A percentile compares a stretch with the other conserved stretches of the same genome.
Evolutionary conservation across 179 eudicot genomes (phyloP).

Genomic region (Gypsophila paniculata): DNA sequence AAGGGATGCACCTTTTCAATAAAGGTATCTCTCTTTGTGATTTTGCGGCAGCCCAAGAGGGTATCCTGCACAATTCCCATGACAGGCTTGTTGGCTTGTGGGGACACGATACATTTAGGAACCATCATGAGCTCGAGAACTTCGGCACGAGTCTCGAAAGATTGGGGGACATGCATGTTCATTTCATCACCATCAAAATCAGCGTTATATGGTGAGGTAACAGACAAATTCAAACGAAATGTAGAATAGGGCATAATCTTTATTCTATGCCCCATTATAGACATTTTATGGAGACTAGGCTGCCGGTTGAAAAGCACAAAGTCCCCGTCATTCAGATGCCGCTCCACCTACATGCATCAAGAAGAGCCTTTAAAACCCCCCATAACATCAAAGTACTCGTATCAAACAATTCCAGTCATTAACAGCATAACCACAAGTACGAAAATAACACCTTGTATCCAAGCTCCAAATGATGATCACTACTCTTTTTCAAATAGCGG

Average conservation of each 20-base stretch:
- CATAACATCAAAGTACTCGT: not conserved
- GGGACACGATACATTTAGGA: conserved; percentile 97
- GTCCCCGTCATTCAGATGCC: conserved; percentile 94
- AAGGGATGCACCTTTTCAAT: conserved; percentile 73
- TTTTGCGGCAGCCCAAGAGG: conserved; percentile 93
- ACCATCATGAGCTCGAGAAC: conserved; percentile 99
- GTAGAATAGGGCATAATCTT: conserved; percentile 99
- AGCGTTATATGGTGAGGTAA: conserved; percentile 97
- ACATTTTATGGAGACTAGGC: conserved; percentile 99
- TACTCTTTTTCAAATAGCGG: conserved; percentile 91
- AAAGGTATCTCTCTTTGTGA: conserved; percentile 95
- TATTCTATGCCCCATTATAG: conserved; percentile 98
- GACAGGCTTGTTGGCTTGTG: conserved; percentile 92
- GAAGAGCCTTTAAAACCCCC: conserved; percentile 3
- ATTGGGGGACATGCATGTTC: conserved; percentile 99
- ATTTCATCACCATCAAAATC: conserved; percentile 99
- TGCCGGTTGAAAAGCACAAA: conserved; percentile 96
- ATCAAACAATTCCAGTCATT: not conserved
- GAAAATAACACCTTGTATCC: conserved; percentile 68
- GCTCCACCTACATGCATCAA: conserved; percentile 62
- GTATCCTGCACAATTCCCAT: conserved; percentile 99
- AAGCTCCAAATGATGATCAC: conserved; percentile 96
- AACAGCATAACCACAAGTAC: not conserved
- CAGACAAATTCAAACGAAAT: conserved; percentile 87
- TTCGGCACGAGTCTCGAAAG: conserved; percentile 98